Evolutionary conservation across 768 basidiomycete species (phyloP), one percentile per base, ranked within the genome.

Genomic region (Boletus barrowsii): DNA sequence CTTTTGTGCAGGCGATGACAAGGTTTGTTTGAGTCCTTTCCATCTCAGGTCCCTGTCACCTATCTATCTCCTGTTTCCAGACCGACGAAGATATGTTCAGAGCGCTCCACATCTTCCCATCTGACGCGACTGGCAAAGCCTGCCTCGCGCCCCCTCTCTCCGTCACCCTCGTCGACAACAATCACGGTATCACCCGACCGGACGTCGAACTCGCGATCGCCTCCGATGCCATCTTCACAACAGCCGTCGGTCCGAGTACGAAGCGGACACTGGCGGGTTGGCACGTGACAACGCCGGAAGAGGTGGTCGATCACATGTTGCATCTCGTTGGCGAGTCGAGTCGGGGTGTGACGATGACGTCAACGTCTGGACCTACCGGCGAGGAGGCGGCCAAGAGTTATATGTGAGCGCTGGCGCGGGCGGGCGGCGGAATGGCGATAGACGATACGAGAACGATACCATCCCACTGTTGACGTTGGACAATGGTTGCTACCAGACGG

Each of bases 11-110:
- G 96, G 96, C 42, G 96, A 99, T 65, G 96, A 99, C 76, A 99
- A 98, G 83, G 90, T 89, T 5, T 9, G 33, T 47, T 14, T 36
- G 17, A 10, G 13, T n/a, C 10, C 4, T 10, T 10, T 4, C 24
- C 32, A 29, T 9, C 8, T 29, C 29, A 29, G 8, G 29, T 29
- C 29, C 26, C 26, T 8, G 26, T 47, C 17, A 53, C 22, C 33
- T 35, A 15, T 37, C 13, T n/a, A 17, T 4, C n/a, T 5, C 39
- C 17, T 6, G 18, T 35, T 15, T 33, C 24, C 30, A 54, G 90
- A 95, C 95, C 45, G 93, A 98, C 76, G 96, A 99, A 75, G 96
- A 99, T 76, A 99, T 99, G 96, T 98, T 98, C 88, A 87, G 94
- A 60, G 81, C 92, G 0, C 78, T 96, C 1, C 79, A 83, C 22